Evolutionary conservation across 2,329 filamentous ascomycete genomes (phyloP).

Genomic region (Pseudofabraea citricarpa): DNA sequence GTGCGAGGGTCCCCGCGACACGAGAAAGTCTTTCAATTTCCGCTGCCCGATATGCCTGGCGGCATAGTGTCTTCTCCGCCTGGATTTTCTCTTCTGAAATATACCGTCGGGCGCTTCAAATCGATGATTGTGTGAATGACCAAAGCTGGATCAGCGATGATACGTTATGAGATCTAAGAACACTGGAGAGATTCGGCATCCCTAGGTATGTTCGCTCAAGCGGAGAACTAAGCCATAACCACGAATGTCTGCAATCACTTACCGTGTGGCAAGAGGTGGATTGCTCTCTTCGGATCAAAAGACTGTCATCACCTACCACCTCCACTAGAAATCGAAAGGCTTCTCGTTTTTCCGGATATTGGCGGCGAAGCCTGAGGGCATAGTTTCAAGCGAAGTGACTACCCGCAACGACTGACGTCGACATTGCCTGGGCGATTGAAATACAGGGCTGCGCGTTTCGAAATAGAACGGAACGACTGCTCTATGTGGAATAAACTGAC

Average conservation of each 20-base stretch:
- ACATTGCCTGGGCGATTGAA: slow-evolving; percentile 32
- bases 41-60: too few species aligned
- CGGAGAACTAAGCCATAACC: slow-evolving; percentile 65
- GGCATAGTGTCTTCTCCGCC: too few species aligned
- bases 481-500: slow-evolving; percentile 35
- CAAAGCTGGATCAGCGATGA: slow-evolving; percentile 56
- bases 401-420: slow-evolving; percentile 54
- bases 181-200: slow-evolving; percentile 43
- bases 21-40: too few species aligned
- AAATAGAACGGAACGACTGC: slow-evolving; percentile 33
- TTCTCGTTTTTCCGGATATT: slow-evolving; percentile 31
- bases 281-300: slow-evolving; percentile 59
- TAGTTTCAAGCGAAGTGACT: slow-evolving; percentile 57
- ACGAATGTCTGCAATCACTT: slow-evolving; percentile 46
- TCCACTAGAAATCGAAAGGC: slow-evolving; percentile 57
- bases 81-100: too few species aligned
- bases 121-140: too few species aligned
- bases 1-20: too few species aligned
- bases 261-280: slow-evolving; percentile 51
- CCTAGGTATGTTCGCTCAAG: slow-evolving; percentile 63
- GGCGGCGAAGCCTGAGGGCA: slow-evolving; percentile 52
- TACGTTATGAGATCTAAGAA: slow-evolving; percentile 57
- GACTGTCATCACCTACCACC: slow-evolving; percentile 49
- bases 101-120: too few species aligned
- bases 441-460: slow-evolving; percentile 32